A percentile compares a stretch with the other conserved stretches of the same genome.
Conservation (phyloP, 495 filamentous ascomycete genomes). For the Hyaloscypha bicolor region DNA sequence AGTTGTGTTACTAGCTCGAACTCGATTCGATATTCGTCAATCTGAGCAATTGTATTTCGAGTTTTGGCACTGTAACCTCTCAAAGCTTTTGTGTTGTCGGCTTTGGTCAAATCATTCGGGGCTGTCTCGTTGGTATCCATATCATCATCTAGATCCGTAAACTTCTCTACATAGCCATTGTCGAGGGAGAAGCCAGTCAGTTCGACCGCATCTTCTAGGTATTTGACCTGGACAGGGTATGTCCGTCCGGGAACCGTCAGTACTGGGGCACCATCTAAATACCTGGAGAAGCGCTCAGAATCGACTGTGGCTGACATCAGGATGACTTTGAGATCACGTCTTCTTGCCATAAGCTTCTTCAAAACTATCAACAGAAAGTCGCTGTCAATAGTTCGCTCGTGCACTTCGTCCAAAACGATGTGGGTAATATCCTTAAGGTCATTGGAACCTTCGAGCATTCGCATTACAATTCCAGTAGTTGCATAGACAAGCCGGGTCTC, state of each 20-base stretch:
- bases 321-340: conserved; percentile 58
- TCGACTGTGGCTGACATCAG: conserved; percentile 98
- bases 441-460: conserved; percentile 89
- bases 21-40: conserved; percentile 87
- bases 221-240: conserved; percentile 86
- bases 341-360: conserved; percentile 69
- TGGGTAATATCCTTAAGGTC: conserved; percentile 88
- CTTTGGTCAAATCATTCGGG: conserved; percentile 41
- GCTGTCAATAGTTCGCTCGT: conserved; percentile 92
- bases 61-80: conserved; percentile 74
- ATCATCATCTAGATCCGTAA: conserved; percentile 58
- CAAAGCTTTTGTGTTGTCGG: conserved; percentile 45
- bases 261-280: conserved; percentile 81
- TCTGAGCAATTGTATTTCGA: conserved; percentile 66
- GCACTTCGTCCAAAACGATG: conserved; percentile 91
- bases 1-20: conserved; percentile 79
- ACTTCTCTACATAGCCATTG: conserved; percentile 42
- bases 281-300: conserved; percentile 85
- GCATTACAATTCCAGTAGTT: conserved; percentile 87
- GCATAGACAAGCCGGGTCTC: conserved; percentile 87
- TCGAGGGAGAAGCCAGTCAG: conserved; percentile 70
- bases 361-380: conserved; percentile 93
- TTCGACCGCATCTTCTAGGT: conserved; percentile 89
- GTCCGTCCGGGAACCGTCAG: conserved; percentile 89
- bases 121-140: conserved; percentile 49